These are phyloP conservation scores for Globisporangium barbulae DNA, from an alignment of 352 stramenopile species.

Conservation along the genomic window DNA sequence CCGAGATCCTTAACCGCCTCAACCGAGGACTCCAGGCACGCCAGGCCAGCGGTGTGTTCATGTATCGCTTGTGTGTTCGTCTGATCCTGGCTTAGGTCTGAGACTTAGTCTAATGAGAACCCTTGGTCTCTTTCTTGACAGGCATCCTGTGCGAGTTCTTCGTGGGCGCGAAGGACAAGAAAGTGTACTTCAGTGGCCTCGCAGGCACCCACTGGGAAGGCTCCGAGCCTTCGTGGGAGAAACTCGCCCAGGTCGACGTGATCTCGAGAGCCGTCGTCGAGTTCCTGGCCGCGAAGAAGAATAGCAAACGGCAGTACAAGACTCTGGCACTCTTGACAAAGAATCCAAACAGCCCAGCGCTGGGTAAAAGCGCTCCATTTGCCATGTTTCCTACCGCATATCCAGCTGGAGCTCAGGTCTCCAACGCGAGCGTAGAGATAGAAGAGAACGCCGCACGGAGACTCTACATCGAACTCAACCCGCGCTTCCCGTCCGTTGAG, in stretches of 20 bases:
- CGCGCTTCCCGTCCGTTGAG: slow-evolving; percentile 59
- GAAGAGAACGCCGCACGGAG: slow-evolving; percentile 18
- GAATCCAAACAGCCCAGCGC: not conserved
- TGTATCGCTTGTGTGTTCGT: not conserved
- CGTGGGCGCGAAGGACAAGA: slow-evolving; percentile 23
- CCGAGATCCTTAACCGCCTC: slow-evolving; percentile 49
- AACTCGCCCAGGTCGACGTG: slow-evolving; percentile 29
- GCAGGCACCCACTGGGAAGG: slow-evolving; percentile 46
- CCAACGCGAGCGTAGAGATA: not conserved
- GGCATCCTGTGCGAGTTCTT: slow-evolving; percentile 64
- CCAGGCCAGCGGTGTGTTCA: slow-evolving; percentile 28
- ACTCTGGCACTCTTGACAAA: not conserved
- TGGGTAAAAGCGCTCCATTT: not conserved
- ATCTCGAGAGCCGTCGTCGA: slow-evolving; percentile 21
- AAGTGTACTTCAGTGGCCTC: slow-evolving; percentile 43
- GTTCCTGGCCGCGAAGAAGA: slow-evolving; percentile 5
- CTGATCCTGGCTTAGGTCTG: not conserved
- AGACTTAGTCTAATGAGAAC: not conserved
- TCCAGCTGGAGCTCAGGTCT: not conserved
- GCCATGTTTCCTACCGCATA: not conserved
- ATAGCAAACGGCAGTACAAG: not conserved
- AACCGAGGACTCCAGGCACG: slow-evolving; percentile 33
- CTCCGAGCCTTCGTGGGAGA: slow-evolving; percentile 38
- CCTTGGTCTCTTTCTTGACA: slow-evolving; percentile 2
- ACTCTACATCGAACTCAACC: slow-evolving; percentile 51